Conservation (phyloP, 2,329 filamentous ascomycete species). For the Hypoxylon rubiginosum region DNA sequence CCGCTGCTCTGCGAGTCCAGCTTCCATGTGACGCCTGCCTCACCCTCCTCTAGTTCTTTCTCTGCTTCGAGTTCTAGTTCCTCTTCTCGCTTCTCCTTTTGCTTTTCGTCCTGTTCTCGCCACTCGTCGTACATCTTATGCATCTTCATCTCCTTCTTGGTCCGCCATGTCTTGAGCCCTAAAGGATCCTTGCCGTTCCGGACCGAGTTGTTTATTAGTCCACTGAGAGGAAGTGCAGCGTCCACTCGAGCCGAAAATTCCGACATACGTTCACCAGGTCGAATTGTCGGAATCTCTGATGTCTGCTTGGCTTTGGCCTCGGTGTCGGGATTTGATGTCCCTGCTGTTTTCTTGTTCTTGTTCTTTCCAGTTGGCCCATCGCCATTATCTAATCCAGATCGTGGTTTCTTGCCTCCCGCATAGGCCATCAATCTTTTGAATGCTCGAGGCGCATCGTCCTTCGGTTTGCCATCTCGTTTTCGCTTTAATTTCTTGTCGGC, state of each 20-base stretch:
- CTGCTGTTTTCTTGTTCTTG: constrained; percentile 47
- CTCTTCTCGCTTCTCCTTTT: constrained; percentile 74
- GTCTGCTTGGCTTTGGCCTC: constrained; percentile 40
- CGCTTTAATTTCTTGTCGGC: constrained; percentile 61
- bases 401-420: constrained; percentile 70
- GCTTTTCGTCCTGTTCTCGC: constrained; percentile 74
- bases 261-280: constrained; percentile 84
- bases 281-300: constrained; percentile 73
- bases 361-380: constrained; percentile 53
- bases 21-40: constrained; percentile 64
- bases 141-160: constrained; percentile 87
- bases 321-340: constrained; percentile 33
- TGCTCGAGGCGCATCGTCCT: constrained; percentile 88
- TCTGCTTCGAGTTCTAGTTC: constrained; percentile 75
- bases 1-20: constrained; percentile 60
- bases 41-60: constrained; percentile 71
- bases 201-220: constrained; percentile 73
- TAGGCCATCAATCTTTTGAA: constrained; percentile 89
- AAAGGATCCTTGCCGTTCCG: constrained; percentile 73
- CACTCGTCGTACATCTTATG: constrained; percentile 85
- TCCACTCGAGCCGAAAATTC: constrained; percentile 89
- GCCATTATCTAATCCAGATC: constrained; percentile 81
- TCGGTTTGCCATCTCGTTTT: constrained; percentile 60
- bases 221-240: constrained; percentile 81
- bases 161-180: constrained; percentile 76